Percentiles rank a stretch among this genome's conserved stretches.
phyloP scores from a whole-genome alignment of 225 moss, liverwort and hornwort species.

The Rhytidiadelphus loreus region DNA sequence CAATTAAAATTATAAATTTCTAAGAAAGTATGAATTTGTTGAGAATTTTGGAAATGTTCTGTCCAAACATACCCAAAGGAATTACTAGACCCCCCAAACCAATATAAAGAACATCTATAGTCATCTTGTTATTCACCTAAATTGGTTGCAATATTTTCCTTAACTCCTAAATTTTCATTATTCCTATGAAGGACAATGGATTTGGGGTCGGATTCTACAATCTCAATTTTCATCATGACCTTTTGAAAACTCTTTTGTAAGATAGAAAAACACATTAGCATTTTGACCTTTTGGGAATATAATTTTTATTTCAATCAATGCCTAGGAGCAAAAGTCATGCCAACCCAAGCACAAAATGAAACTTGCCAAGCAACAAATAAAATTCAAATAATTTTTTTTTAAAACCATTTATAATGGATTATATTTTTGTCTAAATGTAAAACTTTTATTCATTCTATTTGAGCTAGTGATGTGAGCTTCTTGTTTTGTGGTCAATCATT shows the following conservation, averaged over 20 bases:
- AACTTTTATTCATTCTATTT: background rate
- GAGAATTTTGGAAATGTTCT: background rate
- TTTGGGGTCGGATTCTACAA: background rate
- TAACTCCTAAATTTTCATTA: background rate
- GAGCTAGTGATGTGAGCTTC: background rate
- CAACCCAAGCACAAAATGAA: background rate
- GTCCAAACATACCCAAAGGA: background rate
- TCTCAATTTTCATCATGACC: background rate
- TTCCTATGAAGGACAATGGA: fast-evolving
- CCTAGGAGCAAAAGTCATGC: background rate
- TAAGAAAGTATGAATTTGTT: too few species aligned
- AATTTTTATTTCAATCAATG: background rate
- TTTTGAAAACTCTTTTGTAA: background rate
- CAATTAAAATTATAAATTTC: background rate
- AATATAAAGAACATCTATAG: background rate
- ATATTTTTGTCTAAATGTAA: background rate
- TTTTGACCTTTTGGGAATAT: background rate
- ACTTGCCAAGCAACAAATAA: background rate
- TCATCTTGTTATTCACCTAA: background rate
- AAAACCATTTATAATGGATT: fast-evolving
- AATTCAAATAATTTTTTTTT: background rate
- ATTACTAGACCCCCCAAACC: background rate
- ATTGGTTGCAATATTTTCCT: background rate
- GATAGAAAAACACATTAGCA: background rate
- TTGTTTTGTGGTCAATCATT: background rate